Evolutionary conservation across 75 land plant genomes (phyloP), one percentile per base, ranked within the genome.

Genomic region (Pseudotsuga menziesii): DNA sequence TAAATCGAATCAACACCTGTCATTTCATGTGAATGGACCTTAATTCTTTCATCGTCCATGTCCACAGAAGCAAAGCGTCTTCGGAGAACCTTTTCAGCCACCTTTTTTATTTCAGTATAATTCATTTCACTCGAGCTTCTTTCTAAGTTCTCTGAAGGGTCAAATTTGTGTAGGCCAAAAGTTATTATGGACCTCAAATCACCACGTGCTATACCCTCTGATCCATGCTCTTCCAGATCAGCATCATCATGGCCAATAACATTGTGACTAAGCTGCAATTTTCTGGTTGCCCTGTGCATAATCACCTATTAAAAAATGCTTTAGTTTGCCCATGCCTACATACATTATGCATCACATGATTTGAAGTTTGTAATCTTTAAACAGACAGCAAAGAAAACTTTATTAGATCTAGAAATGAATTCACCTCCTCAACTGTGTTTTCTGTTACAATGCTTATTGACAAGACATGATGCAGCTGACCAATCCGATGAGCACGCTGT

Each of bases 401-500:
- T 27, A 26, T 44, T 55, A 16, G 26, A 77, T 27, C 84, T 84
- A 69, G 48, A 11, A n/a, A 76, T 76, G 29, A 60, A 80, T 57
- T 48, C 64, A 91, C 98, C 91, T 95, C 98, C 29, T 95, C 98
- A n/a, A 95, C 85, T 5, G 91, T 87, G 20, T 66, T 79, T 75
- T 63, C 79, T 54, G 96, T 84, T 17, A 95, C 91, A 15, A 95
- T 75, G 74, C 86, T 95, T 72, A 95, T 88, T 16, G 91, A 86
- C 77, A 95, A 77, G 19, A 95, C 98, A 80, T 90, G 88, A 48
- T 88, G 87, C 57, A 78, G 76, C 74, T 95, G 98, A 73, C 98
- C 98, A 79, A 95, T 95, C 19, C 98, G 85, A 64, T 95, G 98
- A 41, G 98, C 91, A 23, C 98, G 84, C 76, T 95, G 98, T 79